phyloP scores from a whole-genome alignment of 495 filamentous ascomycete species.

The Alectoria sarmentosa region DNA sequence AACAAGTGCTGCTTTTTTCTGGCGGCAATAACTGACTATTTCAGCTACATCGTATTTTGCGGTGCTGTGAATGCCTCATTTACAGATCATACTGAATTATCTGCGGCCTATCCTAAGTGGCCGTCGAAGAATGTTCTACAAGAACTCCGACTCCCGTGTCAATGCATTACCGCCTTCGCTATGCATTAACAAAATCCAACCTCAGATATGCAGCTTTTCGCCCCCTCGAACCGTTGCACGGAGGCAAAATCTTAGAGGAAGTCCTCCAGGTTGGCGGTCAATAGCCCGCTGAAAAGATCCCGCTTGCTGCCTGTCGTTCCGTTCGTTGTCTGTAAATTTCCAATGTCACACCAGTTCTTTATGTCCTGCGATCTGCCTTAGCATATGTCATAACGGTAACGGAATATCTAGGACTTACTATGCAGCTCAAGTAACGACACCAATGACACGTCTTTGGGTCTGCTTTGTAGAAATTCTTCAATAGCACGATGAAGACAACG shows the following conservation, averaged over 20 bases:
- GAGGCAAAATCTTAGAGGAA: not conserved
- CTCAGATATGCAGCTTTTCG: not conserved
- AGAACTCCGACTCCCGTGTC: not conserved
- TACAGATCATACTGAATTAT: too few species aligned
- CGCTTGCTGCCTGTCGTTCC: constrained; percentile 19
- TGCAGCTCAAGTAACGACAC: constrained; percentile 91
- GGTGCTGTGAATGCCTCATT: too few species aligned
- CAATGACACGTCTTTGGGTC: constrained; percentile 65
- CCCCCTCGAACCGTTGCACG: not conserved
- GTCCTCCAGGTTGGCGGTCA: constrained; percentile 7
- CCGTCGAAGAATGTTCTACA: not conserved
- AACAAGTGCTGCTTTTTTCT: too few species aligned
- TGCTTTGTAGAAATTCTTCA: constrained; percentile 84
- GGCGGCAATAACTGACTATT: not conserved
- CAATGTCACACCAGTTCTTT: constrained; percentile 72
- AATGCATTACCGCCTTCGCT: constrained; percentile 10
- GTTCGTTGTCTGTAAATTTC: constrained; percentile 26
- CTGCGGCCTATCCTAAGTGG: not conserved
- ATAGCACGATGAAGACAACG: constrained; percentile 73
- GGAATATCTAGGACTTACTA: constrained; percentile 54
- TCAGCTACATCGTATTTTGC: too few species aligned
- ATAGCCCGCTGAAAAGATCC: constrained; percentile 11
- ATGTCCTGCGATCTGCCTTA: constrained; percentile 48
- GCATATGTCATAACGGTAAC: constrained; percentile 17
- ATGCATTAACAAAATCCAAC: not conserved